Conservation (phyloP, 805 yeast genomes). For the Candida fluviatilis region DNA sequence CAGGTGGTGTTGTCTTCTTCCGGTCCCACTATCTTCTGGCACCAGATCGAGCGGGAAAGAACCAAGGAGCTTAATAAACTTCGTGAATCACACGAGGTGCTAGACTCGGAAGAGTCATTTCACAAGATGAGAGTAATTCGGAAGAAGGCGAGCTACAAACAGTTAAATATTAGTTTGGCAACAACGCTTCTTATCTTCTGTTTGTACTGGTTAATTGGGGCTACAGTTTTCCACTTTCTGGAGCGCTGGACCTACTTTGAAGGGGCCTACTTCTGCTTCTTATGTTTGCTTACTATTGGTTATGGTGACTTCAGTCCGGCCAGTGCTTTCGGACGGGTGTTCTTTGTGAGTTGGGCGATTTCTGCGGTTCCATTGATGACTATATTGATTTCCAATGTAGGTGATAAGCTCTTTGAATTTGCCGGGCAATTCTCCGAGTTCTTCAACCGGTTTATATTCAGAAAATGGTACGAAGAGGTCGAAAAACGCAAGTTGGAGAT, state of each 20-base stretch:
- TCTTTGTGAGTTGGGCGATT: conserved; percentile 78
- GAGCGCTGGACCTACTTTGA: conserved; percentile 74
- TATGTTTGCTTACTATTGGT: conserved; percentile 78
- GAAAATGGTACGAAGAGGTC: conserved; percentile 5
- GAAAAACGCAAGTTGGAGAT: conserved; percentile 4
- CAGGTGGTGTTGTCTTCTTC: conserved; percentile 58
- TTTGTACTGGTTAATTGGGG: conserved; percentile 71
- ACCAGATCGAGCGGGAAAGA: conserved; percentile 54
- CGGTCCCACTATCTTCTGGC: conserved; percentile 63
- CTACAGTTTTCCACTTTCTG: conserved; percentile 51
- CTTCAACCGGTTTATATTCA: conserved; percentile 6
- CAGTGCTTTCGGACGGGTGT: conserved; percentile 61
- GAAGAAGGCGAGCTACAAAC: conserved; percentile 32
- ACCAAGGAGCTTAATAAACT: conserved; percentile 17
- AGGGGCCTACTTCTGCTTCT: conserved; percentile 69
- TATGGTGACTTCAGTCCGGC: conserved; percentile 73
- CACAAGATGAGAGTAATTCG: conserved; percentile 52
- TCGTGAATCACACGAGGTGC: conserved; percentile 9
- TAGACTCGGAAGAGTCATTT: conserved; percentile 49
- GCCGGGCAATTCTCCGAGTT: conserved; percentile 12
- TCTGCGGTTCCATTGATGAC: conserved; percentile 88
- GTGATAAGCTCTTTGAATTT: conserved; percentile 50
- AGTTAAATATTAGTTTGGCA: conserved; percentile 35
- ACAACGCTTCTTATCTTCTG: conserved; percentile 43
- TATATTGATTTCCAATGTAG: conserved; percentile 64